Evolutionary conservation across 2,329 filamentous ascomycete genomes (phyloP).

Genomic region (Pseudodiploospora longispora): DNA sequence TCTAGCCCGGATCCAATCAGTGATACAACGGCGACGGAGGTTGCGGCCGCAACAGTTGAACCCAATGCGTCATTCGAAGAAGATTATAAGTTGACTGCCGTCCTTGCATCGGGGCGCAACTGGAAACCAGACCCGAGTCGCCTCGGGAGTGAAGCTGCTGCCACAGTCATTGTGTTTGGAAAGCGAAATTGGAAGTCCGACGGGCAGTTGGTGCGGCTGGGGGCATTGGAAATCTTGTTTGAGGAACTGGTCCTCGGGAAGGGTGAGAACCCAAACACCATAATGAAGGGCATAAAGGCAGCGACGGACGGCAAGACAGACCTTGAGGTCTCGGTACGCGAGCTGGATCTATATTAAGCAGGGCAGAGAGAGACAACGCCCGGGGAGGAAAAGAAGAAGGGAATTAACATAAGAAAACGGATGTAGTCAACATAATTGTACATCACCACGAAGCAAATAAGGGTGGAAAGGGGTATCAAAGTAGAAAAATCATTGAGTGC

Average conservation of each 20-base stretch:
- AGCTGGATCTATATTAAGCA: constrained; percentile 28
- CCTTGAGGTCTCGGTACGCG: constrained; percentile 20
- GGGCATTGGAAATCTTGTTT: constrained; percentile 19
- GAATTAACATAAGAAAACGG: not conserved
- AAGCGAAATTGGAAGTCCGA: constrained; percentile 19
- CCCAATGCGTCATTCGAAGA: not conserved
- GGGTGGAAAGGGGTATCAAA: not conserved
- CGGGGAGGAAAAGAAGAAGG: not conserved
- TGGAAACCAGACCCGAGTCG: constrained; percentile 14
- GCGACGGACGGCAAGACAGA: constrained; percentile 16
- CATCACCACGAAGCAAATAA: too few relatives aligned
- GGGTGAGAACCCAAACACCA: constrained; percentile 15
- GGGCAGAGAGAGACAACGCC: not conserved
- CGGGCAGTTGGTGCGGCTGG: constrained; percentile 22
- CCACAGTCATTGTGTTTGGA: constrained; percentile 22
- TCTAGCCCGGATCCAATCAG: not conserved
- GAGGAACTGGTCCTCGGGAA: constrained; percentile 16
- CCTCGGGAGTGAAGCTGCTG: constrained; percentile 11
- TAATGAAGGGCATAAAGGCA: constrained; percentile 20
- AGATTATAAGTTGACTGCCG: constrained; percentile 17
- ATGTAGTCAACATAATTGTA: too few relatives aligned
- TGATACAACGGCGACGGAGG: not conserved
- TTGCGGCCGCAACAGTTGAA: not conserved
- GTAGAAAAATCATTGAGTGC: not conserved
- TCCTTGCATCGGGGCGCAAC: constrained; percentile 23